phyloP scores from a whole-genome alignment of 78 protist species.

The Dictyostelium discoideum region DNA sequence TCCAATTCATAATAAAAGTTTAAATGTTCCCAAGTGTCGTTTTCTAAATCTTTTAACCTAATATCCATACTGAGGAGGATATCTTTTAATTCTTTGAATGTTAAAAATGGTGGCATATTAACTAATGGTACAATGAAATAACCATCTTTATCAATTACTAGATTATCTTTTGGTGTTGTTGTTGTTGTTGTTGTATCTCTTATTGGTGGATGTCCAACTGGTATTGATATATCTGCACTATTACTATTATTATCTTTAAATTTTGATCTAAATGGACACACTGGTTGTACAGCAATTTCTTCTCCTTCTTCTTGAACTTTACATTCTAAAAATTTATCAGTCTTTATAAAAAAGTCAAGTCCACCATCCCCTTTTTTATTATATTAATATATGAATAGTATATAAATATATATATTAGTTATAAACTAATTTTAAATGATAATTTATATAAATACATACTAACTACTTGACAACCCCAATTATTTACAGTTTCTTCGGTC shows the following conservation, averaged over 20 bases:
- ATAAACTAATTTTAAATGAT: no score
- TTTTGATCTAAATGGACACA: background rate
- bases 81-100: background rate
- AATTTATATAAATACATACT: background rate
- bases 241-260: background rate
- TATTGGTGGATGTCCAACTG: background rate
- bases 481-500: background rate
- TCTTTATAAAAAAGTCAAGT: background rate
- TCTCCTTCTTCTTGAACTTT: background rate
- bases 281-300: background rate
- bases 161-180: background rate
- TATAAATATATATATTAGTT: no score
- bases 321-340: background rate
- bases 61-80: background rate
- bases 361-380: background rate
- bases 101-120: slow-evolving; percentile 30
- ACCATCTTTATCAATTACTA: background rate
- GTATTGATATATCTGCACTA: background rate
- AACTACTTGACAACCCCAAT: background rate
- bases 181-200: background rate
- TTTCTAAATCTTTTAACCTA: background rate
- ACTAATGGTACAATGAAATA: background rate
- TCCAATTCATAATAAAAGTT: background rate
- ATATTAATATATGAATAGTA: background rate
- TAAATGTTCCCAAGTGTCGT: background rate